Evolutionary conservation across 306 rosid species (phyloP), one percentile per base, ranked within the genome.

Genomic region (Acacia confusa): DNA sequence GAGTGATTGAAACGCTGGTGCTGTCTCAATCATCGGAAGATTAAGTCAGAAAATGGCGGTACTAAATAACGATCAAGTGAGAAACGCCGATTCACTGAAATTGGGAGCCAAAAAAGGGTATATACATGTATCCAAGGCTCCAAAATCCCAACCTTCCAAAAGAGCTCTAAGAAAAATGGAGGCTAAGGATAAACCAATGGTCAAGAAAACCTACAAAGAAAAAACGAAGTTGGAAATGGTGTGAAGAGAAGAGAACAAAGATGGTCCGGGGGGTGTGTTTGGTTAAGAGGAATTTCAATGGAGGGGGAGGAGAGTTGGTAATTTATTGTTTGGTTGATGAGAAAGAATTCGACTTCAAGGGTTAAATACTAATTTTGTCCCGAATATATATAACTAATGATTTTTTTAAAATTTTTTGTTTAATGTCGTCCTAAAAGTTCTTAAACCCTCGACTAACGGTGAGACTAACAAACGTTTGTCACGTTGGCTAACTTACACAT

Each of bases 81-180:
- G 50, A 12, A 68, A 68, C 30, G 73, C 83, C 32, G 76, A 38
- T 78, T 53, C 64, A 74, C 9, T 63, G 69, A 50, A 66, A 41
- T 20, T 67, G 43, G 7, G 11, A 36, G 19, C 44, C 36, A 2
- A 12, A 20, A 69, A 22, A 4, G 32, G 74, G 57, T 11, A 14
- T 17, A 64, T 65, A 66, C 57, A 17, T 60, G 20, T 86, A 88
- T 87, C 85, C 87, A 73, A 89, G 88, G 89, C 91, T 84, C 90
- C 91, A 84, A 88, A 88, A 90, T 84, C 90, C 91, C 81, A 90
- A 88, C 90, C 92, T 90, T 83, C 72, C 16, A 64, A 57, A 80
- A 79, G 76, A 88, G 85, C 86, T 83, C 88, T 20, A 84, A 24
- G 53, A 43, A 52, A 50, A 74, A 43, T 70, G 34, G 32, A 38